Percentiles rank a stretch among this genome's conserved stretches.
These are phyloP conservation scores for Trypanosoma vivax DNA, from an alignment of 208 protist genomes.

Conservation along the genomic window DNA sequence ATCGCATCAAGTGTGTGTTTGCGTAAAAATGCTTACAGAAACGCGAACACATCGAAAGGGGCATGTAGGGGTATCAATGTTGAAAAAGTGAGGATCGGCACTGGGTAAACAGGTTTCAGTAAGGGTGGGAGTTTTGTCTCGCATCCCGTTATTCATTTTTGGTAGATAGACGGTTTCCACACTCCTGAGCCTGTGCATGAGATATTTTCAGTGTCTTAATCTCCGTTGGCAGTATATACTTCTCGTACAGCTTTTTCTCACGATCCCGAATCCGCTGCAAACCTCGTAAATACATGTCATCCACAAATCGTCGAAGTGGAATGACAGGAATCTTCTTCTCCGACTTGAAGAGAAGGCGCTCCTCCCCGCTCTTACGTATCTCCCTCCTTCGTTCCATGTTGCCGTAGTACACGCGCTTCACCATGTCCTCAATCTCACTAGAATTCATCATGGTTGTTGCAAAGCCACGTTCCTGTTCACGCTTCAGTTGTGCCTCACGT, in stretches of 20 bases:
- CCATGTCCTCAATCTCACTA: conserved; percentile 32
- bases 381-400: conserved; percentile 23
- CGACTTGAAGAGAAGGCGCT: conserved; percentile 33
- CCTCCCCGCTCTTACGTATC: conserved; percentile 25
- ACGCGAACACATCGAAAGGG: no score
- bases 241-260: conserved; percentile 62
- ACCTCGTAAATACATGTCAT: conserved; percentile 67
- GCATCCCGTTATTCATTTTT: neutral
- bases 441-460: conserved; percentile 3
- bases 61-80: no score
- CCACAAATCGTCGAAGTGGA: conserved; percentile 49
- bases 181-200: conserved; percentile 5
- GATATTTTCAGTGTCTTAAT: conserved; percentile 36
- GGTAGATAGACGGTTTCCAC: conserved; percentile 6
- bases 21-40: no score
- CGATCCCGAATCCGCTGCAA: conserved; percentile 60
- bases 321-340: conserved; percentile 18
- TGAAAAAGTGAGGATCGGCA: no score
- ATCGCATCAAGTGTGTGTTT: no score
- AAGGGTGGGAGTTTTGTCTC: no score
- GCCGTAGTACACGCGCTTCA: conserved; percentile 49
- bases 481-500: conserved; percentile 18
- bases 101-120: no score
- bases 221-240: conserved; percentile 66
- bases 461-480: conserved; percentile 11